Conservation (phyloP, 2,329 filamentous ascomycete genomes). For the Ophiocordyceps camponoti-leonardi region DNA sequence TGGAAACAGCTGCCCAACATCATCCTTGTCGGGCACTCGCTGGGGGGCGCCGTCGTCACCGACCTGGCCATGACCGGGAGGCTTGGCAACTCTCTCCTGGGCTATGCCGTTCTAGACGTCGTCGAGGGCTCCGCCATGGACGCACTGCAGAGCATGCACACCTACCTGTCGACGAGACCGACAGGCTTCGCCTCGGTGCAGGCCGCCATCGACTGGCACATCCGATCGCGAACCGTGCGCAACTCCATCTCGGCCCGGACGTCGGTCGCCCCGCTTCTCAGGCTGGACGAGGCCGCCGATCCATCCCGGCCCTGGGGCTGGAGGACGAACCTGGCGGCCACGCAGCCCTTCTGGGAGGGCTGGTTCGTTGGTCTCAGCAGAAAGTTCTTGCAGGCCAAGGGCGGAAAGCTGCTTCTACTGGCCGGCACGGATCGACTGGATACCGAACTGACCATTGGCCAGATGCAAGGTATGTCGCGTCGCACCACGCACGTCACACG, state of each 20-base stretch:
- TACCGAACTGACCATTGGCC: slow-evolving; percentile 83
- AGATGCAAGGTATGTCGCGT: slow-evolving; percentile 67
- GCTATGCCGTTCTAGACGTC: slow-evolving; percentile 82
- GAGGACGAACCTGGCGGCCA: slow-evolving; percentile 69
- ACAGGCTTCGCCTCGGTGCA: slow-evolving; percentile 59
- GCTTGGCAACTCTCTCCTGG: slow-evolving; percentile 54
- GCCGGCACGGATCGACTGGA: slow-evolving; percentile 83
- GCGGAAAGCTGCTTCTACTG: slow-evolving; percentile 70
- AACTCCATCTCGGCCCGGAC: slow-evolving; percentile 70
- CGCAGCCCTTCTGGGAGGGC: slow-evolving; percentile 81
- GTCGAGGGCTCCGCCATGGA: slow-evolving; percentile 95
- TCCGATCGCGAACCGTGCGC: slow-evolving; percentile 71
- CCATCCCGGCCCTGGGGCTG: slow-evolving; percentile 50
- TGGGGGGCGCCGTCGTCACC: slow-evolving; percentile 82
- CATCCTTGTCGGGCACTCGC: slow-evolving; percentile 76
- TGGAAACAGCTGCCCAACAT: slow-evolving; percentile 62
- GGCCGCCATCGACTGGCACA: slow-evolving; percentile 85
- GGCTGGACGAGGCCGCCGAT: slow-evolving; percentile 22
- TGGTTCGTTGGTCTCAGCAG: slow-evolving; percentile 83
- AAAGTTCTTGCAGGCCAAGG: slow-evolving; percentile 69
- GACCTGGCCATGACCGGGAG: slow-evolving; percentile 54
- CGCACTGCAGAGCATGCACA: slow-evolving; percentile 84
- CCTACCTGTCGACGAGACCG: slow-evolving; percentile 71
- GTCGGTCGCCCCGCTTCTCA: slow-evolving; percentile 69
- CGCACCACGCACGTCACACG: too few relatives aligned